Base-by-base conservation (phyloP, 2,329 filamentous ascomycete species). In the Dryadomyces quercivorus region DNA sequence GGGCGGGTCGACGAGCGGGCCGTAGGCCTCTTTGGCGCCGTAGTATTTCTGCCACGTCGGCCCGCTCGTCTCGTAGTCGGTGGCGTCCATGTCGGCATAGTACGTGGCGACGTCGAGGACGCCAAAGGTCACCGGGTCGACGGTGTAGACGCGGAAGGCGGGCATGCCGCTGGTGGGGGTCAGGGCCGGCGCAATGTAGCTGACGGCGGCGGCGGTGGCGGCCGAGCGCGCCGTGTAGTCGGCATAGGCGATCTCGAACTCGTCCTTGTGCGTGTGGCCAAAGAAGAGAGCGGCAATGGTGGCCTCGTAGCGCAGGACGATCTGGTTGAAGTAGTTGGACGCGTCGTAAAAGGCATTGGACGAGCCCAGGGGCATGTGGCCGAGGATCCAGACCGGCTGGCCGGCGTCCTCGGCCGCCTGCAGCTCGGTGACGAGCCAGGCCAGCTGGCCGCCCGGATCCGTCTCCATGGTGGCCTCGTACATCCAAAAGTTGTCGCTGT, bases 231-330 rank as follows among this genome's bases (percentile, higher is more conserved):
- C 61, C 1, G 56, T 58, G 61, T 77, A 75, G 63, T 78, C 63
- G n/a, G 67, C 63, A 64, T 81, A 81, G 15, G 71, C 71, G 53
- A 82, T 64, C 59, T 80, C 69, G 59, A 81, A 81, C 54, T 78
- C 72, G 59, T 81, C 78, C 51, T 69, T 65, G 64, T 80, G 78
- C 0, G 77, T 80, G 63, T 81, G 76, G 3, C 72, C 77, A 57
- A 74, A 80, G 66, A 80, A 81, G 57, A 78, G 67, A 40, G 70
- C 77, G 2, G 75, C 72, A 31, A 81, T 76, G 6, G 75, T 79
- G 15, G 68, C 67, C 15, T 70, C 66, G 62, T 77, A 81, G 20
- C 77, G 72, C 47, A 72, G 69, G 10, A 78, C 63, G 45, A 80
- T 71, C 59, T 75, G 72, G 59, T 80, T 72, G n/a, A 80, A 68